A percentile compares a stretch with the other conserved stretches of the same genome.
Evolutionary conservation across 2,329 filamentous ascomycete species (phyloP).

Genomic region (Aspergillus tanneri): DNA sequence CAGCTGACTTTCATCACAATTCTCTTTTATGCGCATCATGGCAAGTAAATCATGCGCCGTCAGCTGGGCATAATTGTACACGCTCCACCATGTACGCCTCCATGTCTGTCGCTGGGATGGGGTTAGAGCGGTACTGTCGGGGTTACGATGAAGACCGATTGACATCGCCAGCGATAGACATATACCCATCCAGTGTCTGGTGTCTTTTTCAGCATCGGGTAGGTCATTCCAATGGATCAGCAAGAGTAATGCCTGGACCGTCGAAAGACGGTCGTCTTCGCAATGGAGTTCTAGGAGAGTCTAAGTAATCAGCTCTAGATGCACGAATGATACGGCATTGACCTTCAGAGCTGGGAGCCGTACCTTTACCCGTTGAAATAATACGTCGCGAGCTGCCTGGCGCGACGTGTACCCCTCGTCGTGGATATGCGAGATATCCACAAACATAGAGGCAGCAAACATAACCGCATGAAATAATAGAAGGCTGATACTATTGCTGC

Average conservation of each 20-base stretch:
- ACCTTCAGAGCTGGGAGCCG: neutral
- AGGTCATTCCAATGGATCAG: conserved; percentile 8
- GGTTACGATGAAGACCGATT: conserved; percentile 2
- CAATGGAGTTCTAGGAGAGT: conserved; percentile 6
- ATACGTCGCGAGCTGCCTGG: neutral
- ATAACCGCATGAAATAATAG: conserved; percentile 14
- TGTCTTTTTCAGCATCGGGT: conserved; percentile 5
- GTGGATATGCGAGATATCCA: conserved; percentile 7
- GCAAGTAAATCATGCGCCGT: conserved; percentile 1
- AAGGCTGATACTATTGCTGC: conserved; percentile 2
- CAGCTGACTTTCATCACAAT: neutral
- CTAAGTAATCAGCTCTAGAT: no score
- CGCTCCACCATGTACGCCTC: conserved; percentile 13
- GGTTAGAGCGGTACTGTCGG: neutral
- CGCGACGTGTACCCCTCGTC: conserved; percentile 8
- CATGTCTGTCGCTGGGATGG: neutral
- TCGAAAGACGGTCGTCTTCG: conserved; percentile 9
- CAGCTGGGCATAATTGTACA: conserved; percentile 7
- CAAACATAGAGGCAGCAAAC: conserved; percentile 9
- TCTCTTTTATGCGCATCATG: conserved; percentile 3
- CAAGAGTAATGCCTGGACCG: conserved; percentile 5
- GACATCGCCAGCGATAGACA: conserved; percentile 9
- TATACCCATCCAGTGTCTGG: conserved; percentile 7
- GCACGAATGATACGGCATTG: no score
- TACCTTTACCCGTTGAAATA: conserved; percentile 1